A percentile compares a stretch with the other conserved stretches of the same genome.
These are phyloP conservation scores for Phoma sp. DNA, from an alignment of 2,329 filamentous ascomycete genomes.

Conservation along the genomic window DNA sequence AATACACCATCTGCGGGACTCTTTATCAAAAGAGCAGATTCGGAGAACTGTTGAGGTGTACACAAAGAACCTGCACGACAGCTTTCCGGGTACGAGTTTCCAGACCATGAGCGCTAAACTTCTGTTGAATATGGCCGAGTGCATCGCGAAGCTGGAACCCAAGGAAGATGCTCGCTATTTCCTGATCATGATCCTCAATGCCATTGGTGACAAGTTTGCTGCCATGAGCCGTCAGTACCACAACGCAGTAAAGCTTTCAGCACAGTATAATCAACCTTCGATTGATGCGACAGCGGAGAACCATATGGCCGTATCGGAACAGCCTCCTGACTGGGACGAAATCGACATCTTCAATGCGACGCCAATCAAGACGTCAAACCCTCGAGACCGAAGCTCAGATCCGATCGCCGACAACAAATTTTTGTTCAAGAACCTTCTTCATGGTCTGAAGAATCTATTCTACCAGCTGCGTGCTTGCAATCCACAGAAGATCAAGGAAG, in stretches of 20 bases:
- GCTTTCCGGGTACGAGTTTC: conserved; percentile 96
- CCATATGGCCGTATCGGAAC: conserved; percentile 81
- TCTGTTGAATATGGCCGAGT: conserved; percentile 96
- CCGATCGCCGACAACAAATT: conserved; percentile 98
- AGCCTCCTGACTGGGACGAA: conserved; percentile 92
- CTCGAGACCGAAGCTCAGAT: conserved; percentile 84
- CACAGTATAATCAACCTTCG: conserved; percentile 71
- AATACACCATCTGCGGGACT: conserved; percentile 94
- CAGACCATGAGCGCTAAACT: conserved; percentile 99
- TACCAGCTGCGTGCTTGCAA: conserved; percentile 94
- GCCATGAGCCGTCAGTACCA: conserved; percentile 96
- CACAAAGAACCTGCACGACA: conserved; percentile 92
- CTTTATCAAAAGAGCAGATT: conserved; percentile 88
- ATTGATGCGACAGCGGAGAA: conserved; percentile 72
- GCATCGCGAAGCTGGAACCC: conserved; percentile 90
- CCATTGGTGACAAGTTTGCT: conserved; percentile 97
- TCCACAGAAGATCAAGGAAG: conserved; percentile 59
- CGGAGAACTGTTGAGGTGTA: conserved; percentile 96
- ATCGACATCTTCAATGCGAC: conserved; percentile 96
- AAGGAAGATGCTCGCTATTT: conserved; percentile 96
- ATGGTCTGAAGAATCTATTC: conserved; percentile 94
- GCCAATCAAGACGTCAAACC: conserved; percentile 93
- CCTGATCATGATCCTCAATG: conserved; percentile 94
- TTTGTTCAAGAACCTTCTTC: conserved; percentile 93
- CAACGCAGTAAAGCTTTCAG: conserved; percentile 92